phyloP scores from a whole-genome alignment of 257 asterid genomes.

The Solanum medicagineum region DNA sequence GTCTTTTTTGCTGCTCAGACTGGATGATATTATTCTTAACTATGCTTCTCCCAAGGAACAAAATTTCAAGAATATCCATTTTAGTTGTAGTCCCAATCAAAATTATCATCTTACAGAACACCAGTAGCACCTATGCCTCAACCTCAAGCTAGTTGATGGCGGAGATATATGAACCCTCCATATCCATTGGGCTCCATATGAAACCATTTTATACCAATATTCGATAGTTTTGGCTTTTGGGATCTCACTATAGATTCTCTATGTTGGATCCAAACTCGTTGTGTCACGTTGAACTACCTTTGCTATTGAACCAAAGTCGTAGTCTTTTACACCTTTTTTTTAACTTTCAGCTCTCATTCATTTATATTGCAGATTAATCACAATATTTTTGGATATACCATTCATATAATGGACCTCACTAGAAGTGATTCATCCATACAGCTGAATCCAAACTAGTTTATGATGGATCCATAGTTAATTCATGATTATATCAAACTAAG shows the following conservation, averaged over 20 bases:
- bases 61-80: not conserved
- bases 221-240: not conserved
- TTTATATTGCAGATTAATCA: not conserved
- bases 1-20: not conserved
- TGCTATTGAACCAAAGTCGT: not conserved
- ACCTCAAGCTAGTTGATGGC: not conserved
- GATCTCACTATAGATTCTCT: not conserved
- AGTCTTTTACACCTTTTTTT: not conserved
- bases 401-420: not conserved
- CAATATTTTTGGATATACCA: not conserved
- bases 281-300: not conserved
- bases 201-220: not conserved
- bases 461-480: not conserved
- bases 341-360: not conserved
- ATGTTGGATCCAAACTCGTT: not conserved
- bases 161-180: not conserved
- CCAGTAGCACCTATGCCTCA: not conserved
- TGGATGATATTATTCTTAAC: not conserved
- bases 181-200: not conserved
- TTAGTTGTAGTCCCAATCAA: not conserved
- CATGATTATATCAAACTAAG: not conserved
- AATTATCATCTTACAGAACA: not conserved
- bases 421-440: not conserved
- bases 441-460: not conserved
- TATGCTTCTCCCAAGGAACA: not conserved